A percentile compares a stretch with the other conserved stretches of the same genome.
Conservation (phyloP, 1,284 basidiomycete species). For the Lentinula novae-zelandiae region DNA sequence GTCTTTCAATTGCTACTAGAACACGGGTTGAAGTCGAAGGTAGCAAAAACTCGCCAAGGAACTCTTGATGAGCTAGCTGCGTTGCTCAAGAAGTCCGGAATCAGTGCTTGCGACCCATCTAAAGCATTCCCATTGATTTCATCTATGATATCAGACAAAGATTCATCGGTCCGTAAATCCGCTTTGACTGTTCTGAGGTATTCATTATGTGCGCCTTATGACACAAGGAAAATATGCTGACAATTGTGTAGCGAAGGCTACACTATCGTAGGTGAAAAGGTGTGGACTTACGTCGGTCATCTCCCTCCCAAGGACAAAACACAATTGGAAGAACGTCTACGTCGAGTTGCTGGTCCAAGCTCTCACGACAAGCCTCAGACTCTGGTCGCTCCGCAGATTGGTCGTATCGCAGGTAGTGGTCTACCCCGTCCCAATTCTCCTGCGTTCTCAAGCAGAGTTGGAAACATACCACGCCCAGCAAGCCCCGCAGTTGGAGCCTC, state of each 20-base stretch:
- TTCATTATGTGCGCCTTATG: conserved; percentile 7
- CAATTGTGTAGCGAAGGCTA: conserved; percentile 67
- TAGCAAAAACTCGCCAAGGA: conserved; percentile 87
- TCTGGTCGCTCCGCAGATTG: conserved; percentile 37
- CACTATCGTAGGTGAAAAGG: conserved; percentile 78
- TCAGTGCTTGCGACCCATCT: conserved; percentile 73
- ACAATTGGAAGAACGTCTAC: conserved; percentile 86
- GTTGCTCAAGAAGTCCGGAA: conserved; percentile 80
- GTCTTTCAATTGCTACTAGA: conserved; percentile 86
- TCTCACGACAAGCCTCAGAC: conserved; percentile 44
- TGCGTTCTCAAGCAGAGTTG: conserved; percentile 37
- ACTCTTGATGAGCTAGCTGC: conserved; percentile 78
- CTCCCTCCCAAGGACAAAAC: conserved; percentile 86
- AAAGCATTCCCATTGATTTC: conserved; percentile 83
- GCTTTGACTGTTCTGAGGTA: conserved; percentile 75
- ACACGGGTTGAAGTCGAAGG: conserved; percentile 84
- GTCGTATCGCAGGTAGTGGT: conserved; percentile 47
- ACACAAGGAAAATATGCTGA: conserved; percentile 12
- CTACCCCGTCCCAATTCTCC: conserved; percentile 56
- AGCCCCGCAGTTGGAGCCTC: conserved; percentile 59
- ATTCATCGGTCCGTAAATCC: conserved; percentile 81
- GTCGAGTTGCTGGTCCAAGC: conserved; percentile 71
- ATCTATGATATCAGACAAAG: conserved; percentile 84
- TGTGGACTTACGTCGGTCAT: conserved; percentile 77
- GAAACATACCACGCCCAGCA: conserved; percentile 53